A percentile compares a stretch with the other conserved stretches of the same genome.
Conservation (phyloP, 108 stramenopile genomes). For the Cyclotella kingstonii region DNA sequence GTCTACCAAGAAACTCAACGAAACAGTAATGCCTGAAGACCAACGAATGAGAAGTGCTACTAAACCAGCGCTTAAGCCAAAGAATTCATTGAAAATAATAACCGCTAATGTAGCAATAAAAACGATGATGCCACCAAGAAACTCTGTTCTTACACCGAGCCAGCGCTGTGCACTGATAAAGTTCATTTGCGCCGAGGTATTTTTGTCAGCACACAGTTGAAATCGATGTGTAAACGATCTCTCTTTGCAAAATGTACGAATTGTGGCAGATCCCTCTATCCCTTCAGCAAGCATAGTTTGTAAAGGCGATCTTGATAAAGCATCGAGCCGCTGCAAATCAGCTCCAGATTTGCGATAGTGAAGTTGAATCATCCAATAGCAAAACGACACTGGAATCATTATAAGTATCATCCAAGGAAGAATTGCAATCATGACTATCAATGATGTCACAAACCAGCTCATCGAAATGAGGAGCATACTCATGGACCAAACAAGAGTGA, state of each 20-base stretch:
- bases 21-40: conserved; percentile 74
- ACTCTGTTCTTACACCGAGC: conserved; percentile 79
- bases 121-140: conserved; percentile 73
- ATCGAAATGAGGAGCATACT: conserved; percentile 64
- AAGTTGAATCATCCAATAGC: conserved; percentile 62
- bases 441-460: conserved; percentile 64
- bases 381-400: conserved; percentile 50
- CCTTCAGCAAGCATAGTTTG: conserved; percentile 81
- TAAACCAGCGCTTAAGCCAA: conserved; percentile 60
- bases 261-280: conserved; percentile 80
- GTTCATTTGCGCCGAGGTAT: conserved; percentile 66
- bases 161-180: conserved; percentile 73
- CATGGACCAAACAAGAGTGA: conserved; percentile 70
- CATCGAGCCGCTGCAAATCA: conserved; percentile 84
- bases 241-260: conserved; percentile 62
- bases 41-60: conserved; percentile 77
- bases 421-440: conserved; percentile 62
- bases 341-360: conserved; percentile 74
- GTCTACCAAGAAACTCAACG: conserved; percentile 74
- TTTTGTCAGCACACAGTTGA: conserved; percentile 47
- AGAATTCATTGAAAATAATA: conserved; percentile 53
- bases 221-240: conserved; percentile 54
- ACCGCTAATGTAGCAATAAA: conserved; percentile 58
- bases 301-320: conserved; percentile 68
- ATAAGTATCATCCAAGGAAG: conserved; percentile 70